Evolutionary conservation across 495 filamentous ascomycete species (phyloP), one percentile per base, ranked within the genome.

Genomic region (Aspergillus ellipticus): DNA sequence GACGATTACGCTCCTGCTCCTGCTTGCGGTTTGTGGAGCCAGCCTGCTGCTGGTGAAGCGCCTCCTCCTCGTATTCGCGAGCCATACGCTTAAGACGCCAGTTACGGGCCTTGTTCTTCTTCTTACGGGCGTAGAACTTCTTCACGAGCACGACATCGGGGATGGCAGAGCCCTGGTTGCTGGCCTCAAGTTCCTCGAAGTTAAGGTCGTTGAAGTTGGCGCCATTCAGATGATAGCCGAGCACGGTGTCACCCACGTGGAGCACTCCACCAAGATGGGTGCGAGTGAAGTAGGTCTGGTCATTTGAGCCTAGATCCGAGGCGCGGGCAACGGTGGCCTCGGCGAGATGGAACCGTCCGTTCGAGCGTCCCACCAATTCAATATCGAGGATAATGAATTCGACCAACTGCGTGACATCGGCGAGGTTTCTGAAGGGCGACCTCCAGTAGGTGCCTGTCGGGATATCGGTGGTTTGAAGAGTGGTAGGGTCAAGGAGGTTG

Each of bases 321-420:
- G 92, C 88, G 13, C 88, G 84, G 4, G 92, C 92, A 8, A 99
- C 85, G 1, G 89, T 94, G 2, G 82, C 89, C 71, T 97, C 94
- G 28, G 90, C 85, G 9, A 96, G 82, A 42, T 86, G 71, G 78
- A 84, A 96, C 51, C 89, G 91, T 24, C 94, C 94, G 59, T 89
- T 91, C 22, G 79, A 76, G 24, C 77, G 71, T 35, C 89, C 90
- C 0, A 85, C 75, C 1, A 87, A 84, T 64, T 97, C 95, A 56
- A 96, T 95, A 65, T 99, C 93, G 76, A 99, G 86, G 16, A 99
- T 78, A 41, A 97, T 85, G 66, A 97, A 97, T 66, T 99, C 95
- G 24, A 87, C 84, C 16, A 99, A 78, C 20, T 94, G 86, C 42
- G 89, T 83, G 7, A 91, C 84, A 61, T 96, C 92, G 0, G 94